Evolutionary conservation across 257 asterid genomes (phyloP).

Genomic region (Primulina eburnea): DNA sequence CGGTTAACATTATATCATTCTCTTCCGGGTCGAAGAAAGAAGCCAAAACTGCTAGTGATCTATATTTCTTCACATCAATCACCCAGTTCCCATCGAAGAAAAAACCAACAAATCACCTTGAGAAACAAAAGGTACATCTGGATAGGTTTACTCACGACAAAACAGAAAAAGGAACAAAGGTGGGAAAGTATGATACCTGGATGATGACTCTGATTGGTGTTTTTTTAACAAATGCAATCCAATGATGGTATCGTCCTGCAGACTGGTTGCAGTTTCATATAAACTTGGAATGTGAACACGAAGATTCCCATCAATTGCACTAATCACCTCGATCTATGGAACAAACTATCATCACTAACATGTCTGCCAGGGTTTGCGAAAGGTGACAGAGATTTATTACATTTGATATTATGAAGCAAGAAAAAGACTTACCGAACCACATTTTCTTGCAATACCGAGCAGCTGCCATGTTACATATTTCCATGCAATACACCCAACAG

Average conservation of each 20-base stretch:
- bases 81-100: neutral
- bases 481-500: too few species aligned
- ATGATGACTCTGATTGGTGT: slow-evolving; percentile 43
- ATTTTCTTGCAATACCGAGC: too few species aligned
- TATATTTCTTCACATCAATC: slow-evolving; percentile 6
- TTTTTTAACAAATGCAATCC: slow-evolving; percentile 73
- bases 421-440: too few species aligned
- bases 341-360: too few species aligned
- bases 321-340: slow-evolving; percentile 56
- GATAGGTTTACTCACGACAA: neutral
- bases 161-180: neutral
- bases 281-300: slow-evolving; percentile 46
- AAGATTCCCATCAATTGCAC: slow-evolving; percentile 66
- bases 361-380: too few species aligned
- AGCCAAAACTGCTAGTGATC: neutral
- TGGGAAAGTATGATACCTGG: slow-evolving; percentile 38
- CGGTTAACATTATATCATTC: neutral
- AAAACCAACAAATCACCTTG: slow-evolving; percentile 7
- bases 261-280: slow-evolving; percentile 33
- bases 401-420: too few species aligned
- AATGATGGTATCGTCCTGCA: slow-evolving; percentile 46
- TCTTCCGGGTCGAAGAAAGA: neutral
- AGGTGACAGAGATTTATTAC: too few species aligned
- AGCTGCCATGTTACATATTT: too few species aligned
- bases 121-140: slow-evolving; percentile 1